Percentiles rank a stretch among this genome's conserved stretches.
Evolutionary conservation across 805 yeast genomes (phyloP).

Genomic region (Candida bentonensis): DNA sequence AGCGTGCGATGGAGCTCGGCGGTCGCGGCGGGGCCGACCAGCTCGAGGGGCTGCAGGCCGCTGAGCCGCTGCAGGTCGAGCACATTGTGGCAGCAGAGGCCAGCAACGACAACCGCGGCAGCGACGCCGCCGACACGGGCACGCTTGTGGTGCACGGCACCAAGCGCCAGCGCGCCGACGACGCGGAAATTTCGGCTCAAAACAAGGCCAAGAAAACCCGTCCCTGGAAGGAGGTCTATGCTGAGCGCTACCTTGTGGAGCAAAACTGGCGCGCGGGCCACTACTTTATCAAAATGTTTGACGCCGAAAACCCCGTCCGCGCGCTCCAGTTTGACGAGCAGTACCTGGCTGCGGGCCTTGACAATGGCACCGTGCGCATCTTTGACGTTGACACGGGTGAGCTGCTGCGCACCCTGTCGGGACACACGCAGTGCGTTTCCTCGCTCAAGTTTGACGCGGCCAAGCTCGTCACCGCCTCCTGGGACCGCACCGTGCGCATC

Average conservation of each 20-base stretch:
- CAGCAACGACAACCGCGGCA: neutral
- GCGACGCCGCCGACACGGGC: neutral
- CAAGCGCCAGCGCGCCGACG: neutral
- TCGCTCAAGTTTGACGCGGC: slow-evolving; percentile 76
- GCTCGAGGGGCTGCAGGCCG: neutral
- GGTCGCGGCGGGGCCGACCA: neutral
- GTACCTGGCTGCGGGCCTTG: slow-evolving; percentile 78
- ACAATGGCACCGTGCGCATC: slow-evolving; percentile 79
- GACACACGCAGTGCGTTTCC: slow-evolving; percentile 83
- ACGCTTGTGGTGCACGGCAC: neutral
- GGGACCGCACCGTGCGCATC: slow-evolving; percentile 82
- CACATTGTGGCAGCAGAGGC: slow-evolving; percentile 5
- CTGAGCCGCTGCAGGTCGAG: slow-evolving; percentile 3
- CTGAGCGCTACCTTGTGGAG: slow-evolving; percentile 83
- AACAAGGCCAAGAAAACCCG: slow-evolving; percentile 32
- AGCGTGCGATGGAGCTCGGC: slow-evolving; percentile 12
- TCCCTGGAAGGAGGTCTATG: slow-evolving; percentile 93
- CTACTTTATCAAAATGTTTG: slow-evolving; percentile 46
- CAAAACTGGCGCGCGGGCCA: slow-evolving; percentile 87
- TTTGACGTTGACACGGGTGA: slow-evolving; percentile 83
- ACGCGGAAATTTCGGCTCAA: neutral
- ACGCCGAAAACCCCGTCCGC: slow-evolving; percentile 57
- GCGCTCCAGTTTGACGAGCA: slow-evolving; percentile 65
- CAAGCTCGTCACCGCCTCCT: slow-evolving; percentile 82
- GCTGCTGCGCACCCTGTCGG: slow-evolving; percentile 59